Evolutionary conservation across 1,139 yeast species (phyloP), one percentile per base, ranked within the genome.

Genomic region (Sugiyamaella neomexicana): DNA sequence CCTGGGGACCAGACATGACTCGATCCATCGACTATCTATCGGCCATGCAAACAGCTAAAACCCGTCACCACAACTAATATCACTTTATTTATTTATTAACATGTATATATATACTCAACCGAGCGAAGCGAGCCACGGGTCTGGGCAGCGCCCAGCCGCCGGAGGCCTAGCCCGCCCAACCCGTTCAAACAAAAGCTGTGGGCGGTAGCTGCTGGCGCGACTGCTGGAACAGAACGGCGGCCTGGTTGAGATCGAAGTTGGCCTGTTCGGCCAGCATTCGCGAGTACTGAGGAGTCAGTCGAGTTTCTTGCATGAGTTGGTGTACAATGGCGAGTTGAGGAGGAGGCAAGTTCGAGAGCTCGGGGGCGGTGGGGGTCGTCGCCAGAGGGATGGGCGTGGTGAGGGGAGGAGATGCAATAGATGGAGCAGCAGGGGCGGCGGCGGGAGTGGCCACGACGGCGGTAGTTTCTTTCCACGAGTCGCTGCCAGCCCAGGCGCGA

Each of bases 201-300:
- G 80, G 79, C 10, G 89, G 89, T 31, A 84, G 75, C 45, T 75
- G 77, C 25, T 70, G 69, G 17, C 74, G 72, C 34, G 89, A 85
- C 61, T 80, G 83, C 63, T 83, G 81, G 72, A 91, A 93, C 59
- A 89, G 84, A 48, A 78, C 77, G 20, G 82, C 75, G 41, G 97
- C 91, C 56, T 75, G 79, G 48, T 81, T 83, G 63, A 81, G 84
- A 70, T 89, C 86, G 91, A 96, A 91, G 54, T 81, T 79, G 64
- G 96, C 89, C 69, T 90, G 97, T 66, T 90, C 91, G 53, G 93
- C 86, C 50, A 95, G 79, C 89, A 91, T 82, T 36, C 84, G 73
- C 1, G 95, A 89, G 68, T 84, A 93, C 63, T 87, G 87, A 25
- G 88, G 76, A 62, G 81, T 90, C 60, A 93, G 74, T 54, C 84